Evolutionary conservation across 108 stramenopile genomes (phyloP), one percentile per base, ranked within the genome.

Genomic region (Skeletonema costatum): DNA sequence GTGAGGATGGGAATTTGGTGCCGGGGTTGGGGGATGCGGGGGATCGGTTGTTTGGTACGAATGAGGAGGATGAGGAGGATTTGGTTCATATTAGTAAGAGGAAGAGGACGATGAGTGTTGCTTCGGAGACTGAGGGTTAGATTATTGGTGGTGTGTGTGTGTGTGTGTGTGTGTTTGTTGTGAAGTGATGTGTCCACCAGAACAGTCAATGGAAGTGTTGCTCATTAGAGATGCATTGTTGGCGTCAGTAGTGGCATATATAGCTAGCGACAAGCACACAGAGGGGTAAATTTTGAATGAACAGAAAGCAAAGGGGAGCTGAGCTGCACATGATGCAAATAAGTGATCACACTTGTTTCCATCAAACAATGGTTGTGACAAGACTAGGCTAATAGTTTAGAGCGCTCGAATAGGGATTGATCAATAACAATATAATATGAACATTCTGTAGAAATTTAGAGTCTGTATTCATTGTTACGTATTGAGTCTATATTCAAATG

Each of bases 11-110:
- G 1, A 63, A 89, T 73, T 83, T 98, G 41, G 42, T 97, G 58
- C 99, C 99, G 1, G 99, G 99, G 12, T 75, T 99, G 41, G 99
- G 99, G 17, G 99, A 99, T 77, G 85, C 90, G 25, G 98, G 99
- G 1, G 95, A 98, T 83, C 92, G 99, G n/a, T 73, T 97, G 64
- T 97, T 91, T 83, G 90, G 90, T 6, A 93, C 92, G 10, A 25
- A 66, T 2, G 46, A 85, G 50, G 56, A 86, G 50, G 88, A 90
- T 56, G 91, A 94, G 51, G 90, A 93, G 33, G 87, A 91, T 38
- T 65, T 89, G 39, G 46, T 88, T 25, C 85, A 86, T 76, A 75
- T 74, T 32, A 80, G 77, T 42, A 89, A 89, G 73, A 80, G 90
- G 70, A 87, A 78, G 62, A 75, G 77, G 62, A 75, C 73, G 1